A percentile compares a stretch with the other conserved stretches of the same genome.
Evolutionary conservation across 371 early-diverging fungal genomes (phyloP).

Genomic region (Lichtheimia corymbifera): DNA sequence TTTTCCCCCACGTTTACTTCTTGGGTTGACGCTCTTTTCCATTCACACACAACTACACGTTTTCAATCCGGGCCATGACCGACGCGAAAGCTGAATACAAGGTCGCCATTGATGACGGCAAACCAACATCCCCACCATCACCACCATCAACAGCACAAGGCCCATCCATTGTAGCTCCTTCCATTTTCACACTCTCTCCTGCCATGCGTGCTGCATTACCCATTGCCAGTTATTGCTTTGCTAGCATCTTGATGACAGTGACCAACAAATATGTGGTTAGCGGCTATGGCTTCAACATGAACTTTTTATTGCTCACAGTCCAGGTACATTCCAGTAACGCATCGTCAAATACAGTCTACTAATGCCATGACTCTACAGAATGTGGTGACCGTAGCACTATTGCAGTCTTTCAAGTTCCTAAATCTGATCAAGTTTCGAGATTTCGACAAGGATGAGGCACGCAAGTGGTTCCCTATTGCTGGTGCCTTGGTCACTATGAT

Average conservation of each 20-base stretch:
- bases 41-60: not conserved
- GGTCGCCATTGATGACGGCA: constrained; percentile 18
- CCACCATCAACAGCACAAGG: not conserved
- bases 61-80: constrained; percentile 7
- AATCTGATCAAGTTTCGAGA: constrained; percentile 70
- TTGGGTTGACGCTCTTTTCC: not conserved
- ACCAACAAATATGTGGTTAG: constrained; percentile 95
- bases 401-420: constrained; percentile 59
- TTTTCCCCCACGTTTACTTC: constrained; percentile 1
- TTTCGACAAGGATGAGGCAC: constrained; percentile 67
- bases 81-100: constrained; percentile 25
- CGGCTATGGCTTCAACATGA: constrained; percentile 84
- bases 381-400: constrained; percentile 37
- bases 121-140: constrained; percentile 2
- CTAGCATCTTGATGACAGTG: constrained; percentile 95
- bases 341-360: constrained; percentile 1
- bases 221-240: constrained; percentile 86
- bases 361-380: constrained; percentile 25
- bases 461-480: constrained; percentile 90
- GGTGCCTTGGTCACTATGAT: constrained; percentile 93
- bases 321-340: constrained; percentile 58
- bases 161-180: constrained; percentile 34
- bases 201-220: constrained; percentile 56
- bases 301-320: constrained; percentile 86
- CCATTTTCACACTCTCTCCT: constrained; percentile 42